These are phyloP conservation scores for Nakazawaea ambrosiae DNA, from an alignment of 805 yeast genomes.

Conservation along the genomic window DNA sequence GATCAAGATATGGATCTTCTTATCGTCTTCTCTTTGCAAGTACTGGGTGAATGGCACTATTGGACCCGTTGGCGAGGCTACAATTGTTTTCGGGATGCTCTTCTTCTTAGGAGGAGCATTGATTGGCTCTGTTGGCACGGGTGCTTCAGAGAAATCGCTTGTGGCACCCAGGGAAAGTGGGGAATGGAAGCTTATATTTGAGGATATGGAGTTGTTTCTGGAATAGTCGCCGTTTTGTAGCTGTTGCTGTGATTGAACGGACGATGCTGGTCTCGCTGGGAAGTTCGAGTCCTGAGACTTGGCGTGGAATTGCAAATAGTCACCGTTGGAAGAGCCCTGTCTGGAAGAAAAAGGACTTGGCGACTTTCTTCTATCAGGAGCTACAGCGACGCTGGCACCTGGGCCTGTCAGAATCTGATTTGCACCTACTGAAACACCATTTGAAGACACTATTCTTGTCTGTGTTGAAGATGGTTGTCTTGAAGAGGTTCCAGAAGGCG, in stretches of 20 bases:
- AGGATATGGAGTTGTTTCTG: slow-evolving; percentile 10
- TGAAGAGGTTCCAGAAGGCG: slow-evolving; percentile 1
- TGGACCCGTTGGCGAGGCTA: slow-evolving; percentile 52
- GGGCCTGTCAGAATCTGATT: neutral
- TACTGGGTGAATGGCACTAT: slow-evolving; percentile 72
- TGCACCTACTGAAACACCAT: neutral
- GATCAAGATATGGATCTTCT: slow-evolving; percentile 77
- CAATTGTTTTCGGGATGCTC: slow-evolving; percentile 41
- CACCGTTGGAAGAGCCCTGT: slow-evolving; percentile 12
- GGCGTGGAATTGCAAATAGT: slow-evolving; percentile 9
- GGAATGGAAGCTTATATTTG: slow-evolving; percentile 7
- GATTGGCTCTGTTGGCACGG: slow-evolving; percentile 8
- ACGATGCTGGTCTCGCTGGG: too few relatives aligned
- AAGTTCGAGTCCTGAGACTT: neutral
- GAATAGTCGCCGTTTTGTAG: slow-evolving; percentile 2
- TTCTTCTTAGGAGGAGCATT: slow-evolving; percentile 20
- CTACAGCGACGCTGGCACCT: neutral
- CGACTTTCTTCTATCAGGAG: slow-evolving; percentile 1
- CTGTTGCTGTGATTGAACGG: too few relatives aligned
- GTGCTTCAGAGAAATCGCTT: slow-evolving; percentile 17
- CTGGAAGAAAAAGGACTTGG: slow-evolving; percentile 13
- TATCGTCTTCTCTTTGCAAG: slow-evolving; percentile 68
- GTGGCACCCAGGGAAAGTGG: slow-evolving; percentile 8
- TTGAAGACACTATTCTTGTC: neutral
- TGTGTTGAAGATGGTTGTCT: slow-evolving; percentile 3